These are phyloP conservation scores for Cerioporus squamosus DNA, from an alignment of 1,284 basidiomycete genomes.

Conservation along the genomic window DNA sequence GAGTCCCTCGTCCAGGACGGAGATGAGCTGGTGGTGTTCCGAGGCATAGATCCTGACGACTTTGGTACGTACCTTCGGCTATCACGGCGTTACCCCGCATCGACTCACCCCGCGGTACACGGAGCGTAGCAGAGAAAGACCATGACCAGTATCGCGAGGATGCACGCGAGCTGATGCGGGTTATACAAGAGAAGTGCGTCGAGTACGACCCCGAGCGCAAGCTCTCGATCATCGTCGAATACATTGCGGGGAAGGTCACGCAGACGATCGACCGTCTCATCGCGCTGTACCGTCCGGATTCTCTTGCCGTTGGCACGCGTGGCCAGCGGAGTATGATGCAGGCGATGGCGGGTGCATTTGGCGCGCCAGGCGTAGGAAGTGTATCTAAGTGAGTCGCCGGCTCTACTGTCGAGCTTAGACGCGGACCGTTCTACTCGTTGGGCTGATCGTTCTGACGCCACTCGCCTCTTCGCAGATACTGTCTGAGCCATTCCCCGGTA, in stretches of 20 bases:
- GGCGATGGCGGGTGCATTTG: conserved; percentile 59
- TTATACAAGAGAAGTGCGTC: conserved; percentile 81
- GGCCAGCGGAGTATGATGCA: conserved; percentile 69
- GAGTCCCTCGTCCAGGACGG: conserved; percentile 89
- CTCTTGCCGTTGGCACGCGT: conserved; percentile 90
- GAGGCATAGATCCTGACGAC: conserved; percentile 88
- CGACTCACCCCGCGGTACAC: neutral
- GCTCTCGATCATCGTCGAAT: conserved; percentile 93
- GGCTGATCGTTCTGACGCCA: neutral
- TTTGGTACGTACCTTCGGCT: conserved; percentile 50
- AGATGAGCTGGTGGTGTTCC: conserved; percentile 91
- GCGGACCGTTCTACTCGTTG: neutral
- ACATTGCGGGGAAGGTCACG: conserved; percentile 89
- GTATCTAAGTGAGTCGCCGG: conserved; percentile 62
- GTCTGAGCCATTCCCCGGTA: conserved; percentile 87
- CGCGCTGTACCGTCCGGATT: conserved; percentile 94
- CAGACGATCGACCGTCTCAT: conserved; percentile 92
- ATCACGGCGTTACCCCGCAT: neutral
- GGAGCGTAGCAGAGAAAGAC: conserved; percentile 59
- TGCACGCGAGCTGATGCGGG: conserved; percentile 83
- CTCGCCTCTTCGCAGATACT: conserved; percentile 57
- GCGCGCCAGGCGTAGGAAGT: conserved; percentile 64
- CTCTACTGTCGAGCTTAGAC: too few relatives aligned
- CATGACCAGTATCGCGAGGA: conserved; percentile 89
- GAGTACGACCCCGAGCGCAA: conserved; percentile 82